Evolutionary conservation across 257 asterid species (phyloP).

Genomic region (Primulina tabacum): DNA sequence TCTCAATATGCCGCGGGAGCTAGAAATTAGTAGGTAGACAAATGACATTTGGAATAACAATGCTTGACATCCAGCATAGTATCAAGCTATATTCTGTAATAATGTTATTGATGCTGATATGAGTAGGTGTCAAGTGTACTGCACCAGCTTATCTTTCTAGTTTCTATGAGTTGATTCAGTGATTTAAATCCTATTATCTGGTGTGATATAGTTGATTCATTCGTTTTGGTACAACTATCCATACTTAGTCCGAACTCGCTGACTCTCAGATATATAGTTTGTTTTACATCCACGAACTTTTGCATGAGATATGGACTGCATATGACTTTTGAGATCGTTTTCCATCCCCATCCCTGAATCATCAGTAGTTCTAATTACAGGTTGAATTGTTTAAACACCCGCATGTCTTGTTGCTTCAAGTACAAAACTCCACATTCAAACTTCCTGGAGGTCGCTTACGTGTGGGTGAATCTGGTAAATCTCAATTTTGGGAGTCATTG

Average conservation of each 20-base stretch:
- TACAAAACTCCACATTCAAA: slow-evolving; percentile 54
- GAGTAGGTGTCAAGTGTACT: neutral
- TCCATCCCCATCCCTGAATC: slow-evolving; percentile 4
- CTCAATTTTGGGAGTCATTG: neutral
- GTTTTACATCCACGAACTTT: neutral
- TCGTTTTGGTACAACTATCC: neutral
- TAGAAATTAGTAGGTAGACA: neutral
- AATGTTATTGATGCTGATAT: neutral
- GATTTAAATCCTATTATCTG: neutral
- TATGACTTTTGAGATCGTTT: neutral
- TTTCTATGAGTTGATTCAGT: neutral
- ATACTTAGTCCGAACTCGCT: neutral
- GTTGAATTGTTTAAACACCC: slow-evolving; percentile 88
- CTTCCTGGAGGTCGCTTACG: slow-evolving; percentile 91
- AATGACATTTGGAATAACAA: neutral
- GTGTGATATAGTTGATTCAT: neutral
- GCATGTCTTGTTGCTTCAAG: slow-evolving; percentile 74
- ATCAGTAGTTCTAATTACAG: slow-evolving; percentile 34
- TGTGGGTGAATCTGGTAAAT: slow-evolving; percentile 81
- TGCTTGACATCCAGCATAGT: neutral
- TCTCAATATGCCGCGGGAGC: no score
- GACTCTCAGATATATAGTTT: neutral
- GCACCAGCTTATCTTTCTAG: neutral
- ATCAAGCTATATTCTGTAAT: neutral
- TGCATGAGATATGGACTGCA: neutral